Percentiles rank a stretch among this genome's conserved stretches.
These are phyloP conservation scores for Talaromyces verruculosus DNA, from an alignment of 2,329 filamentous ascomycete genomes.

Conservation along the genomic window DNA sequence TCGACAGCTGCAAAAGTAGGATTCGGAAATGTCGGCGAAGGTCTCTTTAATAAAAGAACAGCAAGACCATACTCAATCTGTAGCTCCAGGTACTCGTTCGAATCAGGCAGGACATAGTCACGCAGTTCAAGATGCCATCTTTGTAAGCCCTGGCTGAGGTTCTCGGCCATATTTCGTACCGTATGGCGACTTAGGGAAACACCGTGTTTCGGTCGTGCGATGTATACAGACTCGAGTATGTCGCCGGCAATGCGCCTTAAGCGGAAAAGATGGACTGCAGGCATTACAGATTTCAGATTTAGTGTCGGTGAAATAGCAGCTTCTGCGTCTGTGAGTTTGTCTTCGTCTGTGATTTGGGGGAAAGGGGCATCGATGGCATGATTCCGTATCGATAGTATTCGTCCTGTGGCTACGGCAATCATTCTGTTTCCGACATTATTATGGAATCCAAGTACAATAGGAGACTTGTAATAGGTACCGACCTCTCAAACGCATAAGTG, in stretches of 20 bases:
- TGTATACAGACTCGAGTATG: slow-evolving; percentile 10
- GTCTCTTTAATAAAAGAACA: background rate
- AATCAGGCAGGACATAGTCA: background rate
- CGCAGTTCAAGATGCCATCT: background rate
- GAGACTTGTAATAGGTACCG: background rate
- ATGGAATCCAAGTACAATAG: background rate
- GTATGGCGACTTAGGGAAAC: slow-evolving; percentile 1
- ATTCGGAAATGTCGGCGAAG: slow-evolving; percentile 1
- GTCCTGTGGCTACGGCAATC: background rate
- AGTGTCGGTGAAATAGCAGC: background rate
- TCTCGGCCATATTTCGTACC: background rate
- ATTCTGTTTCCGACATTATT: background rate
- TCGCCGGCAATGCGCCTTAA: slow-evolving; percentile 1
- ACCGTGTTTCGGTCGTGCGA: background rate
- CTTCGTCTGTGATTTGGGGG: slow-evolving; percentile 4
- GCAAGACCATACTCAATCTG: slow-evolving; percentile 7
- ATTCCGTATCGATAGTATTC: slow-evolving; percentile 4
- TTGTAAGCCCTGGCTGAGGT: slow-evolving; percentile 3
- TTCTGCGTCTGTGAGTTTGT: background rate
- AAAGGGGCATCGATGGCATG: slow-evolving; percentile 3
- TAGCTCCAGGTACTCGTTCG: slow-evolving; percentile 3
- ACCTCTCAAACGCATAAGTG: background rate
- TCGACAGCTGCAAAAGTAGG: background rate
- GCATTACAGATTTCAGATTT: background rate
- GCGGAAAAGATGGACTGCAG: slow-evolving; percentile 5